These are phyloP conservation scores for Cyberlindnera meyerae DNA, from an alignment of 805 yeast species.

Conservation along the genomic window DNA sequence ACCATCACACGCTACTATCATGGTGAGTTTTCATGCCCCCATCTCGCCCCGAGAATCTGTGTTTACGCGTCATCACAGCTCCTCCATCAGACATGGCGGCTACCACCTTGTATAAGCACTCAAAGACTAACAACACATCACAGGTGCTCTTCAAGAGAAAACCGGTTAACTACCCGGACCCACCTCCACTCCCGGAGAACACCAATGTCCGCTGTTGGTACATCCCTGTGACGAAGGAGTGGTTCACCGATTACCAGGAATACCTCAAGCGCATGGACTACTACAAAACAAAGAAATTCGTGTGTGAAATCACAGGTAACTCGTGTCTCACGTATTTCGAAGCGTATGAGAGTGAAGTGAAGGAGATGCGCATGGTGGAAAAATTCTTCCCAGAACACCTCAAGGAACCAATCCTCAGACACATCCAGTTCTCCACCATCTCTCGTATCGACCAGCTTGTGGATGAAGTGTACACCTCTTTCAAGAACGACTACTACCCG, in stretches of 20 bases:
- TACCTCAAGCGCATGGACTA: conserved; percentile 70
- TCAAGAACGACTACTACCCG: conserved; percentile 82
- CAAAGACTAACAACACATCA: conserved; percentile 5
- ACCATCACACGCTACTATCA: too few species aligned
- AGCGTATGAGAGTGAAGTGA: conserved; percentile 73
- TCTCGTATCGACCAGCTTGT: conserved; percentile 83
- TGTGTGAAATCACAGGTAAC: conserved; percentile 94
- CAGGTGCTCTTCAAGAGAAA: conserved; percentile 76
- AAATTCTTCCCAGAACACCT: conserved; percentile 83
- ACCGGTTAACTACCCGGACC: conserved; percentile 54
- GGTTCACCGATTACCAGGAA: conserved; percentile 74
- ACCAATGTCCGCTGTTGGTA: conserved; percentile 65
- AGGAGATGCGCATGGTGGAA: conserved; percentile 62
- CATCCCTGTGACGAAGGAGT: conserved; percentile 83
- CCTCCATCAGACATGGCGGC: too few species aligned
- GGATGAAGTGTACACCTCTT: conserved; percentile 74
- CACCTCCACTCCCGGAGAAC: conserved; percentile 54
- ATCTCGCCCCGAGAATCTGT: too few species aligned
- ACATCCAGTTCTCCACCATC: conserved; percentile 73
- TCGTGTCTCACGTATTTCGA: conserved; percentile 88
- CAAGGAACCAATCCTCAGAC: conserved; percentile 86
- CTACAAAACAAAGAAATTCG: conserved; percentile 72
- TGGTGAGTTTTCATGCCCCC: too few species aligned
- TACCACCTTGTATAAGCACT: too few species aligned
- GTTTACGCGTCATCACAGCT: too few species aligned